Evolutionary conservation across 2,329 filamentous ascomycete genomes (phyloP), one percentile per base, ranked within the genome.

Genomic region (Aspergillus uvarum): DNA sequence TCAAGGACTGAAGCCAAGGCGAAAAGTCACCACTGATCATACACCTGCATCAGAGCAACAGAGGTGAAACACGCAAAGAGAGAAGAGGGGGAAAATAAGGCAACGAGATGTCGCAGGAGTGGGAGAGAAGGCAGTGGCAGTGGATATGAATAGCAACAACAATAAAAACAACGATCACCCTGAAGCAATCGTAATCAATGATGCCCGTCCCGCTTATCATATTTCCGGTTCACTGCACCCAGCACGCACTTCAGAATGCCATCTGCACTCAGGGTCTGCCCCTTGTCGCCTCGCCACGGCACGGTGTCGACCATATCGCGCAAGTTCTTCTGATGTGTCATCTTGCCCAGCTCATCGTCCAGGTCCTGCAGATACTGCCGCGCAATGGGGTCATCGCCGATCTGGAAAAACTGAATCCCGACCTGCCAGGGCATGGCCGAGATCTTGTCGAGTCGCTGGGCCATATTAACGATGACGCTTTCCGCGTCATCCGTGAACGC

Each of bases 321-420:
- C 16, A 94, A 52, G 4, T 60, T 56, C 5, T 65, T 59, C 49
- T 67, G 58, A 73, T 14, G 82, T 80, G 31, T 82, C 78, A 26
- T 81, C 78, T n/a, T 84, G 70, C 47, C 79, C 38, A 95, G 77
- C 3, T 84, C 83, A 72, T 97, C 90, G 71, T 98, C 94, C 7
- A 98, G 81, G 51, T 87, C 82, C 66, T 84, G 79, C 44, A 98
- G 80, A 58, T 89, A 86, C 65, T 81, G 76, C 1, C 82, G 81
- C 0, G 93, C 94, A 0, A 76, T 79, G 0, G 77, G 71, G 67
- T 96, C 91, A 53, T 85, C 82, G 59, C 95, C 94, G 49, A 98
- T 90, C 77, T 97, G 94, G 81, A 98, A 96, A 80, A 98, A 98
- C 74, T 98, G 94, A 59, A 98, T 86, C 35, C 94, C 94, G 8